phyloP scores from a whole-genome alignment of 768 basidiomycete species.

The Russula foetens region DNA sequence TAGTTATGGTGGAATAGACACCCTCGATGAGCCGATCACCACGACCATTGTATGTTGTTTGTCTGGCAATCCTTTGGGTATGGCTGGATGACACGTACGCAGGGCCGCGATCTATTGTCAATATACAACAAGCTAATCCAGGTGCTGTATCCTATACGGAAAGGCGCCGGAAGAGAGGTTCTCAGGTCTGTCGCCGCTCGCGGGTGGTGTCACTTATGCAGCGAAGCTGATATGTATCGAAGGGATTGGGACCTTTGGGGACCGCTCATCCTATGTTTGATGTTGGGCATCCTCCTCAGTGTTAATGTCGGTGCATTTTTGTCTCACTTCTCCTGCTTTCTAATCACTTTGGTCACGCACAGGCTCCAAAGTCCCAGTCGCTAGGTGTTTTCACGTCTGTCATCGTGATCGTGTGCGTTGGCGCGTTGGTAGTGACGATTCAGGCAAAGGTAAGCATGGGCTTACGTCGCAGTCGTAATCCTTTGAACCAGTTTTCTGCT shows the following conservation, averaged over 20 bases:
- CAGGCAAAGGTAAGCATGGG: conserved; percentile 74
- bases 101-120: conserved; percentile 85
- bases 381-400: conserved; percentile 89
- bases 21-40: conserved; percentile 86
- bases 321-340: not conserved
- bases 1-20: conserved; percentile 78
- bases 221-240: not conserved
- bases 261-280: conserved; percentile 74
- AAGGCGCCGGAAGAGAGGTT: conserved; percentile 68
- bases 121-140: conserved; percentile 91
- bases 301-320: conserved; percentile 49
- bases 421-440: conserved; percentile 87
- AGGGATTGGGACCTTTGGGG: conserved; percentile 99
- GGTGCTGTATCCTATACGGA: conserved; percentile 79
- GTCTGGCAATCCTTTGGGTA: conserved; percentile 3
- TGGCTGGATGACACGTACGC: not conserved
- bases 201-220: conserved; percentile 3
- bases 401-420: conserved; percentile 87
- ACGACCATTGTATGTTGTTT: conserved; percentile 66
- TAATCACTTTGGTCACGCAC: conserved; percentile 5
- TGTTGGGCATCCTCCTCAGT: conserved; percentile 78
- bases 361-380: conserved; percentile 81
- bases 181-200: conserved; percentile 43
- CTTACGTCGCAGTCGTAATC: not conserved
- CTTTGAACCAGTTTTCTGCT: conserved; percentile 1